Evolutionary conservation across 495 filamentous ascomycete genomes (phyloP), one percentile per base, ranked within the genome.

Genomic region (Rhypophila decipiens): DNA sequence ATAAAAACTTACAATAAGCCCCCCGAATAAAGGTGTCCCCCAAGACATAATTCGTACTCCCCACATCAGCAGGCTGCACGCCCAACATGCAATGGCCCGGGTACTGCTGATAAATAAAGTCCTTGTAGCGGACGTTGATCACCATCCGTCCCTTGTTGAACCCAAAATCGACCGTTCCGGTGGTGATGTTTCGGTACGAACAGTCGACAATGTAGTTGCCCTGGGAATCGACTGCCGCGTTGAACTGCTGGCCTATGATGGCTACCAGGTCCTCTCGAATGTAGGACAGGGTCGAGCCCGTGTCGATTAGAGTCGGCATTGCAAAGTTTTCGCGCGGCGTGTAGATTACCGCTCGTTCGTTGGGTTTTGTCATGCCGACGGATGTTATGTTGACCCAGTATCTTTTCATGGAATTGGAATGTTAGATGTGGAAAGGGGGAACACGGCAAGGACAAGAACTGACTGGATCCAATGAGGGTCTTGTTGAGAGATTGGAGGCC

Each of bases 351-450:
- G 61, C 45, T 9, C 42, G 21, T 17, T 61, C 49, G 12, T 47
- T 49, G 0, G 66, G 64, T 29, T 55, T 60, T n/a, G 63, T 64
- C 42, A 68, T 58, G 27, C 63, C 66, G 17, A 70, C 46, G 1
- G 67, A 70, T 12, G 69, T 72, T 19, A 70, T 37, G 49, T 72
- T 72, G 17, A 72, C 58, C 51, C 66, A 70, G 52, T 72, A 70
- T 36, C 66, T 68, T 33, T 24, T 13, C 17, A 18, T 9, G 44
- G 15, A n/a, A n/a, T 13, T 7, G 13, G 40, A 27, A 24, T 24
- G 20, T 49, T 20, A 31, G 47, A 21, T 9, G 20, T 22, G 29
- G 7, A 5, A 13, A 7, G 29, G 18, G 8, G 29, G 40, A 27
- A 27, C 17, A 19, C 15, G 27, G 24, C 4, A 20, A 44, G 42